These are phyloP conservation scores for Pseudozyma thailandica DNA, from an alignment of 1,284 basidiomycete species.

Conservation along the genomic window DNA sequence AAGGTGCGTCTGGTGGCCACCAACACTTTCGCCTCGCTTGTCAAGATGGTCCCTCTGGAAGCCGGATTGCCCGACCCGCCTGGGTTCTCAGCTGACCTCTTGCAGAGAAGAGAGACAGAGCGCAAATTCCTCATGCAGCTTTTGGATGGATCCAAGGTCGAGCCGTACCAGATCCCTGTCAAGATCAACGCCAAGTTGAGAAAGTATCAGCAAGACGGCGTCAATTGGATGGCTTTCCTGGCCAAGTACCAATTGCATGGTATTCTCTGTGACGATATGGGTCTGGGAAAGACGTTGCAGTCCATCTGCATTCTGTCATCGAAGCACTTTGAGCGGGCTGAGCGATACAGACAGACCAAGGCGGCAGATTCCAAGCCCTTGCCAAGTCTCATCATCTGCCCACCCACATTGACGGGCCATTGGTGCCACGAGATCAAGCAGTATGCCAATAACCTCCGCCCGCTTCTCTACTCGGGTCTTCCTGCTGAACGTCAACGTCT, in stretches of 20 bases:
- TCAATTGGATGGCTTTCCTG: conserved; percentile 98
- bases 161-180: conserved; percentile 88
- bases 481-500: conserved; percentile 81
- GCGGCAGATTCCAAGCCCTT: conserved; percentile 84
- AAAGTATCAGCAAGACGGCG: conserved; percentile 97
- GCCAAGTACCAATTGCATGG: conserved; percentile 87
- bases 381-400: conserved; percentile 94
- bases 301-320: conserved; percentile 96
- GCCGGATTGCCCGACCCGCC: conserved; percentile 94
- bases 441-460: conserved; percentile 85
- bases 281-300: conserved; percentile 96
- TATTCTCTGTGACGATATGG: conserved; percentile 99
- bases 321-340: conserved; percentile 87
- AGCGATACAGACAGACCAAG: conserved; percentile 76
- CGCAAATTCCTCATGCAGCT: conserved; percentile 92
- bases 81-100: conserved; percentile 88
- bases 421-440: conserved; percentile 98
- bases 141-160: conserved; percentile 81
- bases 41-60: conserved; percentile 99
- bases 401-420: conserved; percentile 93
- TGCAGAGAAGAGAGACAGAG: conserved; percentile 80
- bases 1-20: conserved; percentile 91
- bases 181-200: conserved; percentile 91
- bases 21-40: conserved; percentile 95
- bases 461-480: conserved; percentile 89